These are phyloP conservation scores for Plasmopara halstedii DNA, from an alignment of 352 stramenopile species.

Conservation along the genomic window DNA sequence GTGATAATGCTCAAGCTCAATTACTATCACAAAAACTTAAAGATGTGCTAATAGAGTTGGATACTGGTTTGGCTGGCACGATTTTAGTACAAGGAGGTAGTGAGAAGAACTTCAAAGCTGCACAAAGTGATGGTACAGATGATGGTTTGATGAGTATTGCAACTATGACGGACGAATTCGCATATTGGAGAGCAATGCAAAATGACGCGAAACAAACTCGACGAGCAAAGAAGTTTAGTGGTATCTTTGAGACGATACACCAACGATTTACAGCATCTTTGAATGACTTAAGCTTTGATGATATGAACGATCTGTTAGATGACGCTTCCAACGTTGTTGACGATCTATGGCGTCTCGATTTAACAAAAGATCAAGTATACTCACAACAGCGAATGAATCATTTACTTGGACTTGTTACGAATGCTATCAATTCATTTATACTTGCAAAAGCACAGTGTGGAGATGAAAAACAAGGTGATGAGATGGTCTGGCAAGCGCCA, in stretches of 20 bases:
- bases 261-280: conserved; percentile 57
- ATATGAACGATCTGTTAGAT: conserved; percentile 85
- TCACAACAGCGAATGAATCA: conserved; percentile 85
- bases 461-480: conserved; percentile 13
- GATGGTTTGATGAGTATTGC: conserved; percentile 68
- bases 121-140: conserved; percentile 16
- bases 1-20: conserved; percentile 32
- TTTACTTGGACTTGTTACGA: conserved; percentile 74
- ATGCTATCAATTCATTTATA: conserved; percentile 70
- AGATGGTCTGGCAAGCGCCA: conserved; percentile 63
- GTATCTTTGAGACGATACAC: conserved; percentile 77
- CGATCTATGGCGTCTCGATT: conserved; percentile 82
- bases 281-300: conserved; percentile 48
- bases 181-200: conserved; percentile 69
- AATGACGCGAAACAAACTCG: conserved; percentile 46
- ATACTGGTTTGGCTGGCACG: conserved; percentile 43
- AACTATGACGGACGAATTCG: conserved; percentile 79
- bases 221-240: conserved; percentile 70
- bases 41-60: conserved; percentile 67
- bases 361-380: conserved; percentile 57
- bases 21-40: conserved; percentile 75
- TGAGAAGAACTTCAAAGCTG: conserved; percentile 11
- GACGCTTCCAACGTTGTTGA: conserved; percentile 80
- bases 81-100: conserved; percentile 27
- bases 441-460: conserved; percentile 31